Percentiles rank a stretch among this genome's conserved stretches.
These are phyloP conservation scores for Talaromyces sp. DNA, from an alignment of 2,329 filamentous ascomycete species.

Conservation along the genomic window DNA sequence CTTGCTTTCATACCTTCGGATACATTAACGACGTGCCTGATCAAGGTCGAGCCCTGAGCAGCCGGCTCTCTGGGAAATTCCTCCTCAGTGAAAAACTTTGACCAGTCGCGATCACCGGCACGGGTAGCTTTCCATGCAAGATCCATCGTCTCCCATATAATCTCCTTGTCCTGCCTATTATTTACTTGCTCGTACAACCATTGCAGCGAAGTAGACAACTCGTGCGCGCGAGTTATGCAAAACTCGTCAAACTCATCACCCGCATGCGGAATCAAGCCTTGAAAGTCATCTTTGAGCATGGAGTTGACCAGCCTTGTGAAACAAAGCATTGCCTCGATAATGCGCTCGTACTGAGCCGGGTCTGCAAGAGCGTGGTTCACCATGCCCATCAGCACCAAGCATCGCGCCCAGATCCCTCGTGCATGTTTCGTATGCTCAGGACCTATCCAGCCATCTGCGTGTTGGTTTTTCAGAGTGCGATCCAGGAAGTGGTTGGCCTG, in stretches of 20 bases:
- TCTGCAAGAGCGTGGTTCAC: constrained; percentile 9
- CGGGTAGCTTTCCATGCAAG: constrained; percentile 11
- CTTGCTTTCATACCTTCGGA: constrained; percentile 1
- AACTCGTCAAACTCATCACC: constrained; percentile 10
- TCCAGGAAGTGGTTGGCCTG: constrained; percentile 9
- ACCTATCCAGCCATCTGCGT: constrained; percentile 11
- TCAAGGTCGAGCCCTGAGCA: constrained; percentile 7
- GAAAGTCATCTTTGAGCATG: constrained; percentile 10
- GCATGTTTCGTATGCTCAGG: constrained; percentile 8
- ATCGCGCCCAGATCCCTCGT: constrained; percentile 9
- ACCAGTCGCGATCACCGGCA: constrained; percentile 8
- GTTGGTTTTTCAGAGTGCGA: constrained; percentile 7
- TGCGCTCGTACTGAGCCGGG: constrained; percentile 9
- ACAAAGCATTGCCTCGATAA: constrained; percentile 6
- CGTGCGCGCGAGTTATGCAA: constrained; percentile 10
- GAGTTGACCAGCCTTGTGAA: constrained; percentile 7
- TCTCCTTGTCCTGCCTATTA: constrained; percentile 6
- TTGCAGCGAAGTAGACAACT: constrained; percentile 10
- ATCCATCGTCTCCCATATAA: constrained; percentile 12
- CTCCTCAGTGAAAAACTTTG: constrained; percentile 9
- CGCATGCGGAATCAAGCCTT: constrained; percentile 9
- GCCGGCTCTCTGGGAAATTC: constrained; percentile 10
- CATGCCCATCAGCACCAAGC: constrained; percentile 11
- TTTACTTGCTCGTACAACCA: constrained; percentile 11
- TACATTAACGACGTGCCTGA: constrained; percentile 10